These are phyloP conservation scores for Cyberlindnera xylosilytica DNA, from an alignment of 805 yeast genomes.

Conservation along the genomic window DNA sequence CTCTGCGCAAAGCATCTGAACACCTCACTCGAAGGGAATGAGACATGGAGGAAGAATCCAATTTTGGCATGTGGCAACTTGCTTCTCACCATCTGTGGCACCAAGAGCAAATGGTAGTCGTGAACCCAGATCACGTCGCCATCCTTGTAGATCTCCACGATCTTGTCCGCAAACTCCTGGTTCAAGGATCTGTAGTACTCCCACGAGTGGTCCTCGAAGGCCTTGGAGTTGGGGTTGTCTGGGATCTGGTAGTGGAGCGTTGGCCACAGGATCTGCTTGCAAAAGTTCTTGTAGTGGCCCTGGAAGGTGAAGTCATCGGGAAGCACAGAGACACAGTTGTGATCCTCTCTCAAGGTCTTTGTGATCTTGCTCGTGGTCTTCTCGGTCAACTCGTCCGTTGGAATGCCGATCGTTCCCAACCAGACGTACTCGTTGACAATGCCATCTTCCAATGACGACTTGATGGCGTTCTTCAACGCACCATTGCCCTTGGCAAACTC, in stretches of 20 bases:
- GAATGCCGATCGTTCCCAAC: conserved; percentile 93
- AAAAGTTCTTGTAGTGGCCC: conserved; percentile 88
- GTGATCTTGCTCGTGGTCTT: conserved; percentile 53
- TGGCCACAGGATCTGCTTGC: conserved; percentile 96
- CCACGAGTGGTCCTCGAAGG: conserved; percentile 96
- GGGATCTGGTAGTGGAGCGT: conserved; percentile 92
- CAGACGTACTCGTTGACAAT: conserved; percentile 47
- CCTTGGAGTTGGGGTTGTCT: conserved; percentile 89
- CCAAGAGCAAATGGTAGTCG: conserved; percentile 86
- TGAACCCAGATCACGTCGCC: conserved; percentile 90
- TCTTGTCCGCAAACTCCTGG: conserved; percentile 72
- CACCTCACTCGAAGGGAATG: conserved; percentile 94
- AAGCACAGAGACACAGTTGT: conserved; percentile 61
- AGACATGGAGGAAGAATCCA: conserved; percentile 88
- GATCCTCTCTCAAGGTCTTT: conserved; percentile 41
- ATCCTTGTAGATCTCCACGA: conserved; percentile 61
- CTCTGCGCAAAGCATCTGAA: conserved; percentile 92
- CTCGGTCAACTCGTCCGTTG: conserved; percentile 75
- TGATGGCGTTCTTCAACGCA: conserved; percentile 81
- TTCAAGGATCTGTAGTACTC: conserved; percentile 73
- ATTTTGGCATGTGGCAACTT: conserved; percentile 78
- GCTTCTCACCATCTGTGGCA: conserved; percentile 79
- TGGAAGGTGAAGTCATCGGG: conserved; percentile 78
- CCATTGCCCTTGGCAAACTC: conserved; percentile 79
- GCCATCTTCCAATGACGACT: conserved; percentile 44